Conservation (phyloP, 2,329 filamentous ascomycete species). For the Diaporthe ampelina region DNA sequence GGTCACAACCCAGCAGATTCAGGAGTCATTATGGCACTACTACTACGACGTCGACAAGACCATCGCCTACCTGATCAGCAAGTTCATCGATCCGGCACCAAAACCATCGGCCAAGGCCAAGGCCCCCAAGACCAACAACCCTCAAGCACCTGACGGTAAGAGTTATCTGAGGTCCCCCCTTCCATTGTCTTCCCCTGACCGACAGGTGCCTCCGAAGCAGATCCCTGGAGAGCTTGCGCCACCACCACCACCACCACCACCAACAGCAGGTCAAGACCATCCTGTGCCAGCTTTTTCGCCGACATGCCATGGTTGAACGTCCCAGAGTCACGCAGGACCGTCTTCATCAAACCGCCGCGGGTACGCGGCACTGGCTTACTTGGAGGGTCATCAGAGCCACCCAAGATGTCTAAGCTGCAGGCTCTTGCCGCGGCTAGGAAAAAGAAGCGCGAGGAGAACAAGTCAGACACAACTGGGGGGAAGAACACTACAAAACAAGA, state of each 20-base stretch:
- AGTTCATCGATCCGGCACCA: slow-evolving; percentile 61
- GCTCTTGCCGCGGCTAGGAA: slow-evolving; percentile 88
- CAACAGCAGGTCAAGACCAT: slow-evolving; percentile 42
- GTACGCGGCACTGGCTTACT: slow-evolving; percentile 76
- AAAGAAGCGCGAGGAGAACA: slow-evolving; percentile 81
- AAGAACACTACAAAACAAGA: slow-evolving; percentile 19
- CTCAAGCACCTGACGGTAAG: slow-evolving; percentile 51
- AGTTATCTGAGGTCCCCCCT: slow-evolving; percentile 23
- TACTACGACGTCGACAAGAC: slow-evolving; percentile 94
- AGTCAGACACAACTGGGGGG: slow-evolving; percentile 40
- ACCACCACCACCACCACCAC: slow-evolving; percentile 36
- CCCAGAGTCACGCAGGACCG: slow-evolving; percentile 74
- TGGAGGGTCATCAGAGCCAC: slow-evolving; percentile 77
- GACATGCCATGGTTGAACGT: slow-evolving; percentile 90
- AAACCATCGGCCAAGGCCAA: slow-evolving; percentile 56
- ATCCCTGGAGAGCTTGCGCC: slow-evolving; percentile 39
- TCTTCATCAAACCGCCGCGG: slow-evolving; percentile 70
- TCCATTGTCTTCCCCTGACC: slow-evolving; percentile 38
- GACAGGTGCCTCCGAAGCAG: slow-evolving; percentile 42
- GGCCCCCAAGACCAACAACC: slow-evolving; percentile 54
- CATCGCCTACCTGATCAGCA: slow-evolving; percentile 82
- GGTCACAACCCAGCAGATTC: slow-evolving; percentile 76
- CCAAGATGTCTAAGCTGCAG: slow-evolving; percentile 90
- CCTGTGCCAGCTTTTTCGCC: slow-evolving; percentile 76
- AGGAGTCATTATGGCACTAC: slow-evolving; percentile 95